Evolutionary conservation across 106 monocot genomes (phyloP).

Genomic region (Phalaenopsis equestris): DNA sequence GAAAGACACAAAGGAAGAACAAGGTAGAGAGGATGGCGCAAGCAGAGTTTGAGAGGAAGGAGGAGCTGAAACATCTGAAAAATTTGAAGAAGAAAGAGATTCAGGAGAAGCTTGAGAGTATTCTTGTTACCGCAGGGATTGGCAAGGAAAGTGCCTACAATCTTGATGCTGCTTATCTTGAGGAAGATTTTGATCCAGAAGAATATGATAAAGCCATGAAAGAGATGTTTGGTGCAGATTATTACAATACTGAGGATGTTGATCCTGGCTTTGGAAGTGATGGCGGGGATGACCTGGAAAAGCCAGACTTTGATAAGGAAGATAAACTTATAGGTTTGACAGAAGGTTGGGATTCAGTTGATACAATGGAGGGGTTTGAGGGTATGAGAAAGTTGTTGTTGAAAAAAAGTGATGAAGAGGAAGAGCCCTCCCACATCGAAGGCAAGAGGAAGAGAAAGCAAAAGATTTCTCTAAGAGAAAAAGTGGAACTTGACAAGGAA

Average conservation of each 20-base stretch:
- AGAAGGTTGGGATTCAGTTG: slow-evolving; percentile 48
- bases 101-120: slow-evolving; percentile 74
- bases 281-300: slow-evolving; percentile 52
- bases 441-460: slow-evolving; percentile 31
- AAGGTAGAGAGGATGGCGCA: slow-evolving; percentile 85
- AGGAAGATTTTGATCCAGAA: slow-evolving; percentile 94
- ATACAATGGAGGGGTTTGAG: slow-evolving; percentile 32
- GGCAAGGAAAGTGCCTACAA: slow-evolving; percentile 31
- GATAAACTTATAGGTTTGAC: slow-evolving; percentile 85
- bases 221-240: slow-evolving; percentile 49
- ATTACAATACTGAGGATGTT: slow-evolving; percentile 70
- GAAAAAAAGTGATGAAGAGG: slow-evolving; percentile 22
- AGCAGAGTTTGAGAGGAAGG: slow-evolving; percentile 70
- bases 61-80: slow-evolving; percentile 91
- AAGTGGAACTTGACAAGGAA: slow-evolving; percentile 87
- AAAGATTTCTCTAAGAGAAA: slow-evolving; percentile 53
- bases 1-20: slow-evolving; percentile 84
- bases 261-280: slow-evolving; percentile 74
- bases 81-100: slow-evolving; percentile 99
- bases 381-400: slow-evolving; percentile 30
- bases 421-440: slow-evolving; percentile 19
- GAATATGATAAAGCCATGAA: slow-evolving; percentile 89
- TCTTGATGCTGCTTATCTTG: slow-evolving; percentile 54
- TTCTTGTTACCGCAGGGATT: slow-evolving; percentile 58
- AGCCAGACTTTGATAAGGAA: slow-evolving; percentile 91